phyloP scores from a whole-genome alignment of 345 rosid genomes.

The Ceriops decandra region DNA sequence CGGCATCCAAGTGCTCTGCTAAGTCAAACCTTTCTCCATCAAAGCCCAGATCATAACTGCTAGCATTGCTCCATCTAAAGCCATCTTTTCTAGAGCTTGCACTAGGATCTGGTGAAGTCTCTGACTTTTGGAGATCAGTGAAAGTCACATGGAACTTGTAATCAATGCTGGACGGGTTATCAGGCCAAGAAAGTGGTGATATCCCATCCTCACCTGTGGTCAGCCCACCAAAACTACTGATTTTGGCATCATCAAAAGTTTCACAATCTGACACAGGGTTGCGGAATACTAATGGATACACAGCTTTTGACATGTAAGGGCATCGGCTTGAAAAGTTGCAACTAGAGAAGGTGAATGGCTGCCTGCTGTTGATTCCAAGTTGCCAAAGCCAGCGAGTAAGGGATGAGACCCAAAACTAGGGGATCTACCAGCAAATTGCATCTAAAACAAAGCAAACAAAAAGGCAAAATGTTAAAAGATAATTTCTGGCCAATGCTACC shows the following conservation, averaged over 20 bases:
- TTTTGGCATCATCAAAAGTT: slow-evolving; percentile 36
- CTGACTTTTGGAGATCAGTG: slow-evolving; percentile 43
- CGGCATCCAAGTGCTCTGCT: slow-evolving; percentile 36
- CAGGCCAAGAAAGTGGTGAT: slow-evolving; percentile 51
- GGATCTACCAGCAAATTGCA: slow-evolving; percentile 31
- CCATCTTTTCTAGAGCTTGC: slow-evolving; percentile 70
- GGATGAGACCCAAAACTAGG: slow-evolving; percentile 59
- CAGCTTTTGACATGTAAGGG: slow-evolving; percentile 58
- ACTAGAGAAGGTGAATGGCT: slow-evolving; percentile 34
- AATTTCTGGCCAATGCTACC: neutral
- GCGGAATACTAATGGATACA: slow-evolving; percentile 62
- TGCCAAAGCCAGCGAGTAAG: slow-evolving; percentile 45
- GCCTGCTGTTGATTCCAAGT: slow-evolving; percentile 48
- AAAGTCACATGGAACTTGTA: slow-evolving; percentile 44
- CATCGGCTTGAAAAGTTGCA: slow-evolving; percentile 39
- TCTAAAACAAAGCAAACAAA: slow-evolving; percentile 34
- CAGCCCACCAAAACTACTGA: slow-evolving; percentile 38
- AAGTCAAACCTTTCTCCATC: slow-evolving; percentile 51
- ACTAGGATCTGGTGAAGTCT: slow-evolving; percentile 53
- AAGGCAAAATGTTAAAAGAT: neutral
- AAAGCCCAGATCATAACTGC: slow-evolving; percentile 59
- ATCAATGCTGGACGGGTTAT: slow-evolving; percentile 34
- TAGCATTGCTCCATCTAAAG: slow-evolving; percentile 65
- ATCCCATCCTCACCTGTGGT: slow-evolving; percentile 43
- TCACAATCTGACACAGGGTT: slow-evolving; percentile 78